A percentile compares a stretch with the other conserved stretches of the same genome.
Conservation (phyloP, 1,139 yeast species). For the Magnusiomyces sp. region DNA sequence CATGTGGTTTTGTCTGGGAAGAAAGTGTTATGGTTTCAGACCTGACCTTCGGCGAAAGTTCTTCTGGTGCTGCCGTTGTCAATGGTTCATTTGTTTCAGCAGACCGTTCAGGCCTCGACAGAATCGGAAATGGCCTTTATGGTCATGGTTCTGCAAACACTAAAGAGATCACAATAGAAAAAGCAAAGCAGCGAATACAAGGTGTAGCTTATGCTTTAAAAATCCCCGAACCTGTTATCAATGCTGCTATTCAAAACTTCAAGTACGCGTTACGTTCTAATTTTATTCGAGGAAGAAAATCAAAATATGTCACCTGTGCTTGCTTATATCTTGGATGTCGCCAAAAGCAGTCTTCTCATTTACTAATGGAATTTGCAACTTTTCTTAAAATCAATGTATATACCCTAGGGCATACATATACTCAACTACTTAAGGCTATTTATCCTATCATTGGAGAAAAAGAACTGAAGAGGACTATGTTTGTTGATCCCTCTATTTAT, state of each 20-base stretch:
- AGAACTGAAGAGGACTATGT: slow-evolving; percentile 65
- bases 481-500: slow-evolving; percentile 89
- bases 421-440: slow-evolving; percentile 77
- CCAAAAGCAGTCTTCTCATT: slow-evolving; percentile 81
- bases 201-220: slow-evolving; percentile 70
- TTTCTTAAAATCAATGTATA: slow-evolving; percentile 84
- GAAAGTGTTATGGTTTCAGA: slow-evolving; percentile 94
- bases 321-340: slow-evolving; percentile 93
- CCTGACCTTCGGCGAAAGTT: slow-evolving; percentile 85
- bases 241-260: slow-evolving; percentile 84
- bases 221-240: slow-evolving; percentile 78
- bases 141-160: slow-evolving; percentile 45
- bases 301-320: slow-evolving; percentile 91
- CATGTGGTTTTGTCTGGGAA: slow-evolving; percentile 81
- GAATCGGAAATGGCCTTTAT: slow-evolving; percentile 40
- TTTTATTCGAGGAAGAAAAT: slow-evolving; percentile 90
- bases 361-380: slow-evolving; percentile 91
- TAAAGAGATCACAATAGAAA: slow-evolving; percentile 76
- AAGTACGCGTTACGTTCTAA: slow-evolving; percentile 74
- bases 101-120: slow-evolving; percentile 70
- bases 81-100: slow-evolving; percentile 90
- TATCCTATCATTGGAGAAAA: not conserved
- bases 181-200: slow-evolving; percentile 68
- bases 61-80: slow-evolving; percentile 90
- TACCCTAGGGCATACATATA: slow-evolving; percentile 89